These are phyloP conservation scores for Exophiala sp. DNA, from an alignment of 2,329 filamentous ascomycete species.

Conservation along the genomic window DNA sequence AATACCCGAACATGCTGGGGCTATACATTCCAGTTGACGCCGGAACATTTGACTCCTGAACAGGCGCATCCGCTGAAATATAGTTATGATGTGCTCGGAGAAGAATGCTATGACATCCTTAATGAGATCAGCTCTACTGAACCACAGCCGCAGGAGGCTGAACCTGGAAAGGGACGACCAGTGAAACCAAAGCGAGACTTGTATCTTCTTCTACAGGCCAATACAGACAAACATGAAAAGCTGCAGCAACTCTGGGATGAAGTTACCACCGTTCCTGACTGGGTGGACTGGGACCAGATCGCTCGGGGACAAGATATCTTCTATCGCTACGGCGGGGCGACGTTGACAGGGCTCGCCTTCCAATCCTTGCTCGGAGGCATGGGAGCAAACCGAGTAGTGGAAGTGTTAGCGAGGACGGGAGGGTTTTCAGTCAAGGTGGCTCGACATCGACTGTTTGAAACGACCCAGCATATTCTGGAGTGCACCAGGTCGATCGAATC, in stretches of 20 bases:
- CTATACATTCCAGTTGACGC: constrained; percentile 63
- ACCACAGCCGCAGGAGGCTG: constrained; percentile 16
- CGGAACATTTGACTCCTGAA: constrained; percentile 55
- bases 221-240: constrained; percentile 53
- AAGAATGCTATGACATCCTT: constrained; percentile 59
- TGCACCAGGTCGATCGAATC: constrained; percentile 59
- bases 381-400: constrained; percentile 66
- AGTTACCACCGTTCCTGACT: constrained; percentile 61
- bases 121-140: constrained; percentile 53
- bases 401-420: constrained; percentile 67
- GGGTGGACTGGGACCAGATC: constrained; percentile 75
- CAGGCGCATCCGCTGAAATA: constrained; percentile 56
- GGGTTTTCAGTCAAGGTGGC: constrained; percentile 66
- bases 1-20: constrained; percentile 49
- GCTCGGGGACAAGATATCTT: constrained; percentile 68
- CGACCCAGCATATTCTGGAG: constrained; percentile 68
- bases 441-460: constrained; percentile 62
- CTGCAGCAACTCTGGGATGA: constrained; percentile 58
- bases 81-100: constrained; percentile 62
- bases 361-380: constrained; percentile 56
- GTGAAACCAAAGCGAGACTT: constrained; percentile 49
- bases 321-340: constrained; percentile 66
- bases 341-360: constrained; percentile 58
- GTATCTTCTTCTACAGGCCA: constrained; percentile 56
- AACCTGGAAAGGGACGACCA: neutral